Conservation (phyloP, 352 stramenopile genomes). For the Phytopythium litorale region DNA sequence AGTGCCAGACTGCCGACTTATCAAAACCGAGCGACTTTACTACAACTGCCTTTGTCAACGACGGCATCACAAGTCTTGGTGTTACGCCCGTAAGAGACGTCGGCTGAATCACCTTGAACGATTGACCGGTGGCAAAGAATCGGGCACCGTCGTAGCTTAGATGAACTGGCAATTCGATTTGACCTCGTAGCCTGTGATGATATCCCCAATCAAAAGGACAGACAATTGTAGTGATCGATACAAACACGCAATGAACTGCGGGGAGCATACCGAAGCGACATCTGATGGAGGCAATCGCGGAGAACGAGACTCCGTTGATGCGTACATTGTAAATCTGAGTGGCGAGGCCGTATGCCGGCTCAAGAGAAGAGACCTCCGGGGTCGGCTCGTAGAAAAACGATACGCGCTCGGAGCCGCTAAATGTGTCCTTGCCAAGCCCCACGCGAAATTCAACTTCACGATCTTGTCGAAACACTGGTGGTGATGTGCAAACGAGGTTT, state of each 20-base stretch:
- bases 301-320: conserved; percentile 12
- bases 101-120: conserved; percentile 24
- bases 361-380: conserved; percentile 20
- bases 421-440: conserved; percentile 21
- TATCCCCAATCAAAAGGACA: conserved; percentile 3
- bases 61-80: conserved; percentile 22
- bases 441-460: conserved; percentile 16
- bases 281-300: not conserved
- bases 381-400: conserved; percentile 28
- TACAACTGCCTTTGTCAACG: conserved; percentile 16
- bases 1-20: conserved; percentile 20
- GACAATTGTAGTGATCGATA: not conserved
- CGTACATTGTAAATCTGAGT: conserved; percentile 15
- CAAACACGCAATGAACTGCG: not conserved
- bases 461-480: conserved; percentile 20
- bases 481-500: conserved; percentile 20
- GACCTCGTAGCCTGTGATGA: not conserved
- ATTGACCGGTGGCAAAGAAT: conserved; percentile 30
- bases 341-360: conserved; percentile 24
- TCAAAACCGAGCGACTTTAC: conserved; percentile 17
- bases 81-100: conserved; percentile 12
- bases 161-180: conserved; percentile 12
- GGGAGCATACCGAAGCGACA: conserved; percentile 1
- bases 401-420: conserved; percentile 1
- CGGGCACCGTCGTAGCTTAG: conserved; percentile 23